These are phyloP conservation scores for Fusarium mexicanum DNA, from an alignment of 2,329 filamentous ascomycete genomes.

Conservation along the genomic window DNA sequence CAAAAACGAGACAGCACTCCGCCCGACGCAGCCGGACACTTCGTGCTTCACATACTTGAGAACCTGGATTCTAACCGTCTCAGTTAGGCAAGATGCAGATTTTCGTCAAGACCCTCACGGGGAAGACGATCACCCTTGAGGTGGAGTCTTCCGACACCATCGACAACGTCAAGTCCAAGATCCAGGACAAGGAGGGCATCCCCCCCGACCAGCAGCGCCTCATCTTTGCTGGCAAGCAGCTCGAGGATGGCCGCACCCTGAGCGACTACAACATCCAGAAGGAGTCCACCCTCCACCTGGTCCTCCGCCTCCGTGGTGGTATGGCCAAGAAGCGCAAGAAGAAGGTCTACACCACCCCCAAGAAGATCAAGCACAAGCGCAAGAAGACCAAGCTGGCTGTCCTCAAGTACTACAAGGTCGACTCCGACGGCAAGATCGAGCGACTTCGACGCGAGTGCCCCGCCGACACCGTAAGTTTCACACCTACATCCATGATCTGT, in stretches of 20 bases:
- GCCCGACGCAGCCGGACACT: background rate
- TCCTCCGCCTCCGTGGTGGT: constrained; percentile 97
- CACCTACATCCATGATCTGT: background rate
- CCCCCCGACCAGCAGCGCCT: constrained; percentile 98
- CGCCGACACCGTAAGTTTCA: constrained; percentile 76
- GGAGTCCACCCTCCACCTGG: constrained; percentile 98
- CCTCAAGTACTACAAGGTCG: constrained; percentile 99
- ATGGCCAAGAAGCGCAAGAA: constrained; percentile 98
- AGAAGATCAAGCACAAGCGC: constrained; percentile 99
- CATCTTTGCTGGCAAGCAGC: constrained; percentile 99
- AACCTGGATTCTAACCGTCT: constrained; percentile 53
- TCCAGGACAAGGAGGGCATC: constrained; percentile 99
- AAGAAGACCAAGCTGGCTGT: constrained; percentile 99
- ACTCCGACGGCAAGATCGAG: constrained; percentile 99
- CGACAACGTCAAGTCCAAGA: constrained; percentile 99
- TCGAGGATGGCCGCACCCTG: constrained; percentile 98
- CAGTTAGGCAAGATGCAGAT: constrained; percentile 76
- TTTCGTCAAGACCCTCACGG: constrained; percentile 90
- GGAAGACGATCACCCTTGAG: constrained; percentile 99
- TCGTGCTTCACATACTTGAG: background rate
- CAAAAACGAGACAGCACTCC: constrained; percentile 4
- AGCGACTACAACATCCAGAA: constrained; percentile 99
- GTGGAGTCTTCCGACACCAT: constrained; percentile 99
- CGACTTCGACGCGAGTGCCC: constrained; percentile 98
- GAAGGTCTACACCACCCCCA: constrained; percentile 99